Evolutionary conservation across 2,329 filamentous ascomycete genomes (phyloP).

Genomic region (Aspergillus viridinutans): DNA sequence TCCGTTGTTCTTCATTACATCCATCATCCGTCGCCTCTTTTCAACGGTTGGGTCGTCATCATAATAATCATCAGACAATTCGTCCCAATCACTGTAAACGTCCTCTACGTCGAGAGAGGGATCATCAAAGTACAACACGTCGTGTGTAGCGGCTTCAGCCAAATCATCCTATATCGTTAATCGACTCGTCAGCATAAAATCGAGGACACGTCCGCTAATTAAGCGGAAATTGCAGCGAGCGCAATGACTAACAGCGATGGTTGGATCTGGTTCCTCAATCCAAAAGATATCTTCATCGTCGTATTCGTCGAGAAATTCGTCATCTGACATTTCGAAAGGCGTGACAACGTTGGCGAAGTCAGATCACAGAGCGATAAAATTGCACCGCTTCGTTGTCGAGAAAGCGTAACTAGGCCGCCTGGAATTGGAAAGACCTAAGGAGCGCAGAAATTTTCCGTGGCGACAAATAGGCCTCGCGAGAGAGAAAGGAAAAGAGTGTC

Average conservation of each 20-base stretch:
- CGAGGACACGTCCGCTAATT: neutral
- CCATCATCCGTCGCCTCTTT: slow-evolving; percentile 12
- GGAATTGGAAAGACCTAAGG: neutral
- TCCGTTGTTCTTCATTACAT: slow-evolving; percentile 12
- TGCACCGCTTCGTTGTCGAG: neutral
- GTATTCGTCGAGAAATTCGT: slow-evolving; percentile 35
- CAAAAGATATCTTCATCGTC: slow-evolving; percentile 34
- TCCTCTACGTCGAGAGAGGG: slow-evolving; percentile 37
- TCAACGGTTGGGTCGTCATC: slow-evolving; percentile 39
- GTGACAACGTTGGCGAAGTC: neutral
- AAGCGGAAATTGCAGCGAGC: neutral
- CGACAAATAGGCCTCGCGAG: neutral
- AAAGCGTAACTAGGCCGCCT: neutral
- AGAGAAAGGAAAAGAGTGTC: neutral
- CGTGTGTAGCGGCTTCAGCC: slow-evolving; percentile 38
- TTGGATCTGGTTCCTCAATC: slow-evolving; percentile 33
- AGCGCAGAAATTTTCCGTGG: neutral
- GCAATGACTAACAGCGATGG: slow-evolving; percentile 29
- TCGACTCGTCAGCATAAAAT: slow-evolving; percentile 3
- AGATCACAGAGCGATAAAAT: neutral
- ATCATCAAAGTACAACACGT: slow-evolving; percentile 38
- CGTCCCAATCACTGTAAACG: slow-evolving; percentile 44
- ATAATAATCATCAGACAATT: slow-evolving; percentile 43
- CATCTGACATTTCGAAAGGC: slow-evolving; percentile 31
- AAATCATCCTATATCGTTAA: slow-evolving; percentile 37